Evolutionary conservation across 768 basidiomycete genomes (phyloP), one percentile per base, ranked within the genome.

Genomic region (Naematelia encephala): DNA sequence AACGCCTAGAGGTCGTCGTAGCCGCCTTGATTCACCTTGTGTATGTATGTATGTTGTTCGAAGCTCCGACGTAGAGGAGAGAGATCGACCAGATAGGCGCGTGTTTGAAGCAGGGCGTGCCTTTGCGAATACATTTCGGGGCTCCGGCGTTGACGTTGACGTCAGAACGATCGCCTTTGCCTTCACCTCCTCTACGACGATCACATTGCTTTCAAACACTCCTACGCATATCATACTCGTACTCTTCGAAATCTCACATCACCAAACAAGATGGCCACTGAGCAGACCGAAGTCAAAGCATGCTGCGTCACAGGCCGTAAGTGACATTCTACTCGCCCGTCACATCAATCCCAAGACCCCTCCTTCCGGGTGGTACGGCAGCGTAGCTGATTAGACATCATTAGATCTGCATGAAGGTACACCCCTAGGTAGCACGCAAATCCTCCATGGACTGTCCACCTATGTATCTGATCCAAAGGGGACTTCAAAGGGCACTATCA

Each of bases 391-490:
- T 21, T 1, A 5, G 22, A 2, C 49, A n/a, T n/a, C n/a, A n/a
- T n/a, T n/a, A 74, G 72, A 77, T 57, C 50, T 78, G 54, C 78
- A 77, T 63, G 51, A 73, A 43, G 78, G 78, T 22, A 69, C 63
- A 1, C 78, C 78, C 13, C 49, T 67, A 30, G 78, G 78, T 27
- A 49, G 50, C 2, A 58, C 66, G 27, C 56, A 74, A 49, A 56
- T 66, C 34, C 28, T 78, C n/a, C 68, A 73, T 56, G 73, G 72
- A n/a, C 66, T 78, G 10, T 54, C 67, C 19, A 75, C 77, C 49
- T 78, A 78, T 60, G 67, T 77, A 51, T 61, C 71, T 55, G 51
- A 59, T 29, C 66, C 72, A 22, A 62, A 77, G 29, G 58, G 62
- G 10, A 55, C 54, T 51, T 25, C 53, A 11, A 5, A 30, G 1